Conservation (phyloP, 1,284 basidiomycete genomes). For the Rhodofomes roseus region DNA sequence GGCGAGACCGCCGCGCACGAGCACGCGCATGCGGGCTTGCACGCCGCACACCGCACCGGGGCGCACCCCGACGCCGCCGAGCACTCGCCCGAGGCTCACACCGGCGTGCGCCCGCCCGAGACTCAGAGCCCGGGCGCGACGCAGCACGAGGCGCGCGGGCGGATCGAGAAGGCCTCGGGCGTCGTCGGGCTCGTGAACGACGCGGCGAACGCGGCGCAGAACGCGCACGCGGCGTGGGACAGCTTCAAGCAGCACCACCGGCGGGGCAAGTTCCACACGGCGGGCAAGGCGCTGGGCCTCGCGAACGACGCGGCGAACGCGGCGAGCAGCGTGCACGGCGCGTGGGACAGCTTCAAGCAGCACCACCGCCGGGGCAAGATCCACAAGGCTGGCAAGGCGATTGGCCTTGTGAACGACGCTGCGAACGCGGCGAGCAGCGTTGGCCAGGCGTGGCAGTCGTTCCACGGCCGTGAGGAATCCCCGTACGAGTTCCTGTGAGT, state of each 20-base stretch:
- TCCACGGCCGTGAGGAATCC: neutral
- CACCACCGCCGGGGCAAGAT: neutral
- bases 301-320: neutral
- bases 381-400: neutral
- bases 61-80: neutral
- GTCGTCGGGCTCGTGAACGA: too few species aligned
- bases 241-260: neutral
- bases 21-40: neutral
- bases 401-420: neutral
- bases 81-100: neutral
- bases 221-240: neutral
- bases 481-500: neutral
- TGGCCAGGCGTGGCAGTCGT: neutral
- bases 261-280: neutral
- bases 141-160: neutral
- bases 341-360: neutral
- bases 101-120: neutral
- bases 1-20: too few species aligned
- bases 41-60: neutral
- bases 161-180: neutral
- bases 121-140: neutral
- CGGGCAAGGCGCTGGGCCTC: neutral
- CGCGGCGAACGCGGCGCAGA: neutral
- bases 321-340: neutral
- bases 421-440: neutral